Percentiles rank a stretch among this genome's conserved stretches.
phyloP scores from a whole-genome alignment of 352 stramenopile genomes.

The Globisporangium iwayamae region DNA sequence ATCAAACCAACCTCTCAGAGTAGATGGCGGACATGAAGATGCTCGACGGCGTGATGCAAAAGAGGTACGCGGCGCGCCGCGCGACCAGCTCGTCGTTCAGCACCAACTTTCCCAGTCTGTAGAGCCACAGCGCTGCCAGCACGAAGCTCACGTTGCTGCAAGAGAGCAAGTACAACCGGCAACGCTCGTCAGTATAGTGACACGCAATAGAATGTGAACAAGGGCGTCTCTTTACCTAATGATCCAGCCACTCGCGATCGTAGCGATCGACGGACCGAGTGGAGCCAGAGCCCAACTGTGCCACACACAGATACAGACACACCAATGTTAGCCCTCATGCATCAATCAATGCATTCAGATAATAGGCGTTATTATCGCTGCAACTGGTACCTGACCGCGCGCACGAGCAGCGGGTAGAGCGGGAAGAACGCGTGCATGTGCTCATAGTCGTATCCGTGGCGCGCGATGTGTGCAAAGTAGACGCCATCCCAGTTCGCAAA shows the following conservation, averaged over 20 bases:
- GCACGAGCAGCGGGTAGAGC: slow-evolving; percentile 61
- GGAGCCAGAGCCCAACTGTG: slow-evolving; percentile 20
- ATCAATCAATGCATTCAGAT: background rate
- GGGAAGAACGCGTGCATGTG: slow-evolving; percentile 85
- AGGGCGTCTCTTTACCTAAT: slow-evolving; percentile 29
- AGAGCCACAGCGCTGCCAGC: slow-evolving; percentile 63
- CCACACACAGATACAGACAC: background rate
- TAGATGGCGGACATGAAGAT: slow-evolving; percentile 85
- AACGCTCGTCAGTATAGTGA: too few species aligned
- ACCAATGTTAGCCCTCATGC: too few species aligned
- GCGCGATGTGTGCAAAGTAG: slow-evolving; percentile 75
- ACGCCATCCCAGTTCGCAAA: slow-evolving; percentile 86
- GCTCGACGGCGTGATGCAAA: slow-evolving; percentile 67
- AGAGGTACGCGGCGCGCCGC: slow-evolving; percentile 66
- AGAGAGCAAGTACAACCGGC: background rate
- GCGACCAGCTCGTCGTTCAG: slow-evolving; percentile 49
- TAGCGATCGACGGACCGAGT: slow-evolving; percentile 13
- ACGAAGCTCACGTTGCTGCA: slow-evolving; percentile 74
- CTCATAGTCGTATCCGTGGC: slow-evolving; percentile 80
- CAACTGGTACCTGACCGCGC: slow-evolving; percentile 20
- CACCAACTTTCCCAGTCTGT: slow-evolving; percentile 56
- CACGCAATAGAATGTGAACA: too few species aligned
- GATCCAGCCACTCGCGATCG: slow-evolving; percentile 48
- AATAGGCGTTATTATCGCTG: background rate
- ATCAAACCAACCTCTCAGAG: slow-evolving; percentile 53